Evolutionary conservation across 768 basidiomycete genomes (phyloP).

Genomic region (Russula foetens): DNA sequence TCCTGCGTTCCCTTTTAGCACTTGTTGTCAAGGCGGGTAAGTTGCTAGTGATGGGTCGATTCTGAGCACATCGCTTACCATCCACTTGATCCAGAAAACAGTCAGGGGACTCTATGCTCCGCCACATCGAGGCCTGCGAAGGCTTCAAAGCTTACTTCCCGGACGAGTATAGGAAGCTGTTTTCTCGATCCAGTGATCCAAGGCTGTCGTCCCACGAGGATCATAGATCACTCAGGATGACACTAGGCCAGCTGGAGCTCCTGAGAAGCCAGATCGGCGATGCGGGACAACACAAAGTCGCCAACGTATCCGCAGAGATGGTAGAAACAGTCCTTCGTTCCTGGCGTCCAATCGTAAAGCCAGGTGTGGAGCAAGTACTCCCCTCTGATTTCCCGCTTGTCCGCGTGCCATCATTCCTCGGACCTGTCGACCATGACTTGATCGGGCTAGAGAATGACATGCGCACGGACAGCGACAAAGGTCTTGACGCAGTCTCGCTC

Average conservation of each 20-base stretch:
- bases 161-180: not conserved
- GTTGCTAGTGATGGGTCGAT: not conserved
- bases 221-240: constrained; percentile 2
- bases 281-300: not conserved
- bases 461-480: not conserved
- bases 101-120: not conserved
- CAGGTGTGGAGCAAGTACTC: not conserved
- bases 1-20: not conserved
- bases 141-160: not conserved
- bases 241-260: not conserved
- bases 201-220: not conserved
- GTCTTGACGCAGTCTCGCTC: not conserved
- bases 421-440: not conserved
- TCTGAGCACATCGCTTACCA: not conserved
- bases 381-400: not conserved
- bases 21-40: not conserved
- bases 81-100: not conserved
- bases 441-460: not conserved
- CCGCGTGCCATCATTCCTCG: not conserved
- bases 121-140: not conserved
- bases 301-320: not conserved
- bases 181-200: not conserved
- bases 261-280: not conserved
- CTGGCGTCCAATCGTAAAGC: not conserved
- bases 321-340: not conserved